phyloP scores from a whole-genome alignment of 2,329 filamentous ascomycete species.

The Graphilbum fragrans region DNA sequence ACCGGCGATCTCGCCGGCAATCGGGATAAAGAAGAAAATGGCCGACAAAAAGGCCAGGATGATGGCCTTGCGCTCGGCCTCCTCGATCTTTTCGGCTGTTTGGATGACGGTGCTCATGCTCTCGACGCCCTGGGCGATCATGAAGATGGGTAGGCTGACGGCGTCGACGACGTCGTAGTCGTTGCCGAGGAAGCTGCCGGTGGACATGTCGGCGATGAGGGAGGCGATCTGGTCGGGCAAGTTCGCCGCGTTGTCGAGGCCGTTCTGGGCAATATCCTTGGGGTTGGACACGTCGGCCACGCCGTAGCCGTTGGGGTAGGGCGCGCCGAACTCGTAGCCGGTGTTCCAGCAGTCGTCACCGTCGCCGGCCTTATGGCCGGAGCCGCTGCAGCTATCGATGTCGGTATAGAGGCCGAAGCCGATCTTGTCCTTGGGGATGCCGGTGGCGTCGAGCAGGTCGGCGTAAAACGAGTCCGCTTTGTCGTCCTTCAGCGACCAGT shows the following conservation, averaged over 20 bases:
- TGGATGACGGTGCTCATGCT: constrained; percentile 13
- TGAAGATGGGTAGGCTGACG: constrained; percentile 10
- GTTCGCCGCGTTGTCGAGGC: constrained; percentile 3
- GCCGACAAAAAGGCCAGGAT: constrained; percentile 16
- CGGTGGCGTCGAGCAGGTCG: constrained; percentile 10
- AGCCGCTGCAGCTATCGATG: constrained; percentile 3
- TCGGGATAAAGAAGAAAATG: constrained; percentile 16
- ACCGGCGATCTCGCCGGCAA: constrained; percentile 9
- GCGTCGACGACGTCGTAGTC: constrained; percentile 11
- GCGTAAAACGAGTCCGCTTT: constrained; percentile 9
- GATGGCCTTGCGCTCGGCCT: constrained; percentile 15
- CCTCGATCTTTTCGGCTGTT: constrained; percentile 13
- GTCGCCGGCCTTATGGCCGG: neutral
- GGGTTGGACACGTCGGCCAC: constrained; percentile 11
- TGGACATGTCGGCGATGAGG: constrained; percentile 2
- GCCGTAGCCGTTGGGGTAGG: constrained; percentile 5
- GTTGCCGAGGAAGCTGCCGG: neutral
- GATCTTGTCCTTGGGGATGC: constrained; percentile 12
- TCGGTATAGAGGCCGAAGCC: constrained; percentile 7
- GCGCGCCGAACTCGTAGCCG: constrained; percentile 10
- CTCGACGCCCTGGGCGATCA: constrained; percentile 9
- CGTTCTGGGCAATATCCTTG: constrained; percentile 10
- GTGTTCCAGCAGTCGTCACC: constrained; percentile 1
- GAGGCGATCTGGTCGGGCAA: neutral
- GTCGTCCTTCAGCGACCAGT: constrained; percentile 5